Base-by-base conservation (phyloP, 768 basidiomycete species). In the Coprinellus micaceus region DNA sequence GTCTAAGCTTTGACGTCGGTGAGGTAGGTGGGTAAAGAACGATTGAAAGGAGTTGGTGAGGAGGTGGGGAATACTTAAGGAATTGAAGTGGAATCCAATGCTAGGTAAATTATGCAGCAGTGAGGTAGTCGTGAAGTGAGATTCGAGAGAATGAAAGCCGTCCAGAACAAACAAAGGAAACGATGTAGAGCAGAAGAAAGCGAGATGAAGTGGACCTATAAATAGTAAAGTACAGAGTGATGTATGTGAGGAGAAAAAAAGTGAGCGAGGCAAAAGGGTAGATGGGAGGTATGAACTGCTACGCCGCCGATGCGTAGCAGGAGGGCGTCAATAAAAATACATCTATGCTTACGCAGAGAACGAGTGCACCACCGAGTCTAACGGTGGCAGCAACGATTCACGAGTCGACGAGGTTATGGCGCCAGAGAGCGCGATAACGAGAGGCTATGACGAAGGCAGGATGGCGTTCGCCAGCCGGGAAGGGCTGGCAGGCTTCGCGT, bases 401-500 rank as follows among this genome's bases (percentile, higher is more conserved):
- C 6, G 33, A n/a, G n/a, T n/a, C 13, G 33, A 33, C 13, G 6
- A 6, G 33, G 33, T 6, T 6, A 33, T 33, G 6, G 33, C 33
- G 33, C 13, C 33, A 33, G 33, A 33, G 33, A 33, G 13, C 33
- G 33, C 33, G 13, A 33, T 6, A 33, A 6, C 7, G 33, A 6
- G 33, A 6, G 13, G 33, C 33, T 33, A 33, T 33, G 33, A 33
- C 33, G 33, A 15, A 15, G 25, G 47, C 19, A 40, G 25, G 25
- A 37, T 30, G 17, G 43, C 40, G 46, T 62, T 59, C 45, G 60
- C 28, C n/a, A 58, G 60, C 44, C 53, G 56, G 40, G 63, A 47
- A 17, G 57, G 57, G 39, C 63, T 69, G 1, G 64, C 56, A 6
- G 78, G 77, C 62, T 78, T 80, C 39, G 71, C 78, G 58, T 86